Percentiles rank a stretch among this genome's conserved stretches.
phyloP scores from a whole-genome alignment of 345 rosid species.

The Dimocarpus longan region DNA sequence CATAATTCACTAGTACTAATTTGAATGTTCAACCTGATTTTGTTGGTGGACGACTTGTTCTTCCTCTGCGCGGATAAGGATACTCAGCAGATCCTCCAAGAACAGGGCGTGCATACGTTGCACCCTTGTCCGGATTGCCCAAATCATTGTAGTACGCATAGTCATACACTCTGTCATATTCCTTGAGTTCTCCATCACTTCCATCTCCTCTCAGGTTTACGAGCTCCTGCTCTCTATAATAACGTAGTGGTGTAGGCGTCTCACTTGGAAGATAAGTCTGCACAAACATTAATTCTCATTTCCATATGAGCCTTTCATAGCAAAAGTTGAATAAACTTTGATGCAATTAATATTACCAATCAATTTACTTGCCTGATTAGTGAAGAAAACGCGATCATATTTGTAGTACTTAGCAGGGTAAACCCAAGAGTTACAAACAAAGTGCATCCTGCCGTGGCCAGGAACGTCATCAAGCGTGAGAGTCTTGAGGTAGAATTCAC shows the following conservation, averaged over 20 bases:
- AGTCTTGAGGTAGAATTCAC: constrained; percentile 69
- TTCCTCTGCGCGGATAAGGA: constrained; percentile 91
- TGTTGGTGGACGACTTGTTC: constrained; percentile 69
- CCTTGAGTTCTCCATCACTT: constrained; percentile 60
- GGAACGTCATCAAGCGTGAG: constrained; percentile 75
- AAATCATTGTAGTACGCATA: constrained; percentile 85
- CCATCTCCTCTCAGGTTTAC: constrained; percentile 69
- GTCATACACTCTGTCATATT: constrained; percentile 85
- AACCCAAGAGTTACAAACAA: constrained; percentile 87
- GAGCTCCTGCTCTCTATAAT: constrained; percentile 72
- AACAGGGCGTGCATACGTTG: constrained; percentile 57
- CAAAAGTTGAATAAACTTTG: not conserved
- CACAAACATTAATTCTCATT: not conserved
- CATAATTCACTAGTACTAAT: not conserved
- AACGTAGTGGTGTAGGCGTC: constrained; percentile 52
- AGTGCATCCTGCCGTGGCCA: constrained; percentile 64
- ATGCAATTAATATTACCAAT: not conserved
- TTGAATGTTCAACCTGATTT: constrained; percentile 33
- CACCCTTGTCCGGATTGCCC: constrained; percentile 52
- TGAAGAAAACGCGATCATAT: constrained; percentile 71
- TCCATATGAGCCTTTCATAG: too few relatives aligned
- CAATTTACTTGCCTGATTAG: constrained; percentile 55
- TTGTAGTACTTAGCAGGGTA: constrained; percentile 58
- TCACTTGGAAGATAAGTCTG: constrained; percentile 78
- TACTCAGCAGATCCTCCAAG: constrained; percentile 72